A percentile compares a stretch with the other conserved stretches of the same genome.
phyloP scores from a whole-genome alignment of 805 yeast genomes.

The Jamesozyma lodderae region DNA sequence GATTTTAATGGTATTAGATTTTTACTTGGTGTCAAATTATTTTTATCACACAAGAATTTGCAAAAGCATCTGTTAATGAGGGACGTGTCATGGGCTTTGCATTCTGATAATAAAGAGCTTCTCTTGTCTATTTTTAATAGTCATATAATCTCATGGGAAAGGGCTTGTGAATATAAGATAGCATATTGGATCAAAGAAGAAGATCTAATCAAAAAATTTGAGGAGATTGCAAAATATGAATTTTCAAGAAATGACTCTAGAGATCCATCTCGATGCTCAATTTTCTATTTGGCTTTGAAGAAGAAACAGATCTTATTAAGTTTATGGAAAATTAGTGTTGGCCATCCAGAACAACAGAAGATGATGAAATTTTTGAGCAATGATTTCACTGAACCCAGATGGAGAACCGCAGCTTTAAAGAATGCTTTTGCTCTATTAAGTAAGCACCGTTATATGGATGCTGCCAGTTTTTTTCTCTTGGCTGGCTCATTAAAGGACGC shows the following conservation, averaged over 20 bases:
- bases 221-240: conserved; percentile 61
- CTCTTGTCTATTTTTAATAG: conserved; percentile 38
- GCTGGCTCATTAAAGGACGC: conserved; percentile 72
- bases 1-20: conserved; percentile 59
- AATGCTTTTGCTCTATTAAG: conserved; percentile 87
- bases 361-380: conserved; percentile 69
- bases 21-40: conserved; percentile 60
- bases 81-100: conserved; percentile 82
- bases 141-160: conserved; percentile 47
- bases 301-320: conserved; percentile 72
- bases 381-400: conserved; percentile 65
- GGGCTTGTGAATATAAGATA: conserved; percentile 51
- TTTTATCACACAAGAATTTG: conserved; percentile 41
- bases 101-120: conserved; percentile 67
- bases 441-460: conserved; percentile 77
- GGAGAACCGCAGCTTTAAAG: conserved; percentile 84
- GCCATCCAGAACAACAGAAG: conserved; percentile 74
- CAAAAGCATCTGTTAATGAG: conserved; percentile 59
- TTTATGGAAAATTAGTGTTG: conserved; percentile 70
- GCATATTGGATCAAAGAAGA: conserved; percentile 57
- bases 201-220: conserved; percentile 46
- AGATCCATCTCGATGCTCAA: conserved; percentile 68
- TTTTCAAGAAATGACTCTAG: conserved; percentile 46
- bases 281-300: conserved; percentile 67
- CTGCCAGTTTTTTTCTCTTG: conserved; percentile 79